phyloP scores from a whole-genome alignment of 1,139 yeast genomes.

The Diutina ranongensis region DNA sequence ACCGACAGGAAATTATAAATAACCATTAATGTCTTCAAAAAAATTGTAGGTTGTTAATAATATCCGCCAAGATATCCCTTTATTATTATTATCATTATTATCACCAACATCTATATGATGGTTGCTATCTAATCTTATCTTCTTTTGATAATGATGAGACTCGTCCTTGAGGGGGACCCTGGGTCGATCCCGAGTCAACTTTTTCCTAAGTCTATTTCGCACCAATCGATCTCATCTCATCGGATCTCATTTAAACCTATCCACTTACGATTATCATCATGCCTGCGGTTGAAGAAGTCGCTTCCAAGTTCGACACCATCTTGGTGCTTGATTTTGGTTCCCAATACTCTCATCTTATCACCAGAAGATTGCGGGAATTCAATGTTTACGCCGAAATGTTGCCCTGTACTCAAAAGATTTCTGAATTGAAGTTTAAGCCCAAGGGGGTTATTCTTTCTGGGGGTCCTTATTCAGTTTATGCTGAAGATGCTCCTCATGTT shows the following conservation, averaged over 20 bases:
- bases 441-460: slow-evolving; percentile 95
- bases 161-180: no score
- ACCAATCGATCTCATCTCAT: slow-evolving; percentile 6
- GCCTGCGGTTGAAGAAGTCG: slow-evolving; percentile 32
- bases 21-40: not conserved
- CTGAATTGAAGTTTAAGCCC: slow-evolving; percentile 89
- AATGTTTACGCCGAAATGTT: slow-evolving; percentile 98
- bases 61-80: no score
- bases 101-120: no score
- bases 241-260: not conserved
- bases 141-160: no score
- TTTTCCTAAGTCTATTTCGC: not conserved
- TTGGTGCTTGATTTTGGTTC: slow-evolving; percentile 97
- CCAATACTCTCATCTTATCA: slow-evolving; percentile 92
- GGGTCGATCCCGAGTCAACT: not conserved
- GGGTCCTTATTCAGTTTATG: slow-evolving; percentile 96
- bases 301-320: slow-evolving; percentile 88
- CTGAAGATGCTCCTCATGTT: slow-evolving; percentile 92
- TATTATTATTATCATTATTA: no score
- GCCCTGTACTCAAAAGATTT: slow-evolving; percentile 95
- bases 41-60: no score
- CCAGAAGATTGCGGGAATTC: slow-evolving; percentile 96
- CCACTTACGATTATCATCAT: slow-evolving; percentile 4
- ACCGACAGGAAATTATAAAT: not conserved
- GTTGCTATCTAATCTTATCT: no score